phyloP scores from a whole-genome alignment of 371 early-diverging fungal species.

The Synchytrium microbalum region DNA sequence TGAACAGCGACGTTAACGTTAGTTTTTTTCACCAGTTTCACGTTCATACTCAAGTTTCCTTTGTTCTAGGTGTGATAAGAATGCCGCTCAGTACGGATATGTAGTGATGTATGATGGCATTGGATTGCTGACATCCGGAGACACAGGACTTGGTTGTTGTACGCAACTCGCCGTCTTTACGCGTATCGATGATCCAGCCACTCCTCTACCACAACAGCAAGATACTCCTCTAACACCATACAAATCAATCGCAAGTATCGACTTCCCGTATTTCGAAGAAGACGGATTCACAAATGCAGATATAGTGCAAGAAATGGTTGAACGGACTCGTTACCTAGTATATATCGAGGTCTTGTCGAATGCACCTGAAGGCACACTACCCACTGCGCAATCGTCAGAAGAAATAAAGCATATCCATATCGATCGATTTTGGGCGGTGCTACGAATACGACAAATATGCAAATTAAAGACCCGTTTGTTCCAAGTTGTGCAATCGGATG shows the following conservation, averaged over 20 bases:
- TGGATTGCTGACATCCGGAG: slow-evolving; percentile 39
- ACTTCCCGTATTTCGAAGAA: slow-evolving; percentile 29
- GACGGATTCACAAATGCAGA: slow-evolving; percentile 14
- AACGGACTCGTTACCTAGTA: slow-evolving; percentile 8
- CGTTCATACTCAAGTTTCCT: slow-evolving; percentile 5
- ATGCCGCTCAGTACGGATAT: slow-evolving; percentile 58
- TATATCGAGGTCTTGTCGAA: slow-evolving; percentile 11
- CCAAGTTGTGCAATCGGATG: slow-evolving; percentile 5
- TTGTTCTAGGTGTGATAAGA: slow-evolving; percentile 34
- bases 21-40: background rate
- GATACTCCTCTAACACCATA: background rate
- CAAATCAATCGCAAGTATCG: slow-evolving; percentile 9
- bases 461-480: slow-evolving; percentile 18
- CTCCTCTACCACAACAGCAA: background rate
- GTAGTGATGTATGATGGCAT: slow-evolving; percentile 57
- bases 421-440: slow-evolving; percentile 23
- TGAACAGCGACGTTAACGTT: background rate
- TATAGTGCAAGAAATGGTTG: slow-evolving; percentile 18
- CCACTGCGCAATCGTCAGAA: background rate
- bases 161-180: slow-evolving; percentile 73
- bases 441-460: slow-evolving; percentile 33
- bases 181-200: slow-evolving; percentile 3
- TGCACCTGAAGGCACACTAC: slow-evolving; percentile 5
- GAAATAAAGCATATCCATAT: slow-evolving; percentile 12
- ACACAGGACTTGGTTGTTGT: slow-evolving; percentile 51